phyloP scores from a whole-genome alignment of 78 protist species.

The Monosiga brevicollis region DNA sequence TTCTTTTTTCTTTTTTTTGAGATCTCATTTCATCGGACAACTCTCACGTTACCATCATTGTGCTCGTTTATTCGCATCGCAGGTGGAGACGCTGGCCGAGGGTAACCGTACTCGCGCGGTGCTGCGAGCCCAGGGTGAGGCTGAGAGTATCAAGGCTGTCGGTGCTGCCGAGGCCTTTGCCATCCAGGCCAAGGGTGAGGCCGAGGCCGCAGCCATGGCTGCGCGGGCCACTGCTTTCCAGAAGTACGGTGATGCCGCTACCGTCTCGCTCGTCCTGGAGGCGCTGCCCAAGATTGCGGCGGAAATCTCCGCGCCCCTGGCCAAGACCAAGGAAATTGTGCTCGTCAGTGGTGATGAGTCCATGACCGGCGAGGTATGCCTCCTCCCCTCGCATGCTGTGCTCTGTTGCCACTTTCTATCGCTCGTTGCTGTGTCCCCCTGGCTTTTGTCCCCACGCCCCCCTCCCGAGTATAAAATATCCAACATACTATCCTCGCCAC shows the following conservation, averaged over 20 bases:
- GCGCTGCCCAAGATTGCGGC: constrained; percentile 13
- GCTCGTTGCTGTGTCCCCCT: too few relatives aligned
- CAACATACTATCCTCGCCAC: too few relatives aligned
- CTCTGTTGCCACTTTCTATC: too few relatives aligned
- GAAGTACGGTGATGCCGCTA: constrained; percentile 1
- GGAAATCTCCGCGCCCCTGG: constrained; percentile 8
- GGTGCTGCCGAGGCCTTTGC: background rate
- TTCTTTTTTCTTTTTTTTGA: background rate
- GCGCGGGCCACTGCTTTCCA: background rate
- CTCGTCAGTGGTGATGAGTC: background rate
- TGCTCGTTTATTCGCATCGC: background rate
- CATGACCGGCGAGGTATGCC: background rate
- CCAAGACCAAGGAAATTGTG: constrained; percentile 1
- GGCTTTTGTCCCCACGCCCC: too few relatives aligned
- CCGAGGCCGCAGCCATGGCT: constrained; percentile 3
- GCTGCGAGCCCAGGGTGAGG: background rate
- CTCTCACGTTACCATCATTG: background rate
- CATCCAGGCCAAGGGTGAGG: background rate
- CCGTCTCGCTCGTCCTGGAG: background rate
- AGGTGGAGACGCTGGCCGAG: background rate
- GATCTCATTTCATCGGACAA: background rate
- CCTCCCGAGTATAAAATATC: too few relatives aligned
- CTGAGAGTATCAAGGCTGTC: background rate
- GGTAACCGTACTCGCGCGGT: background rate
- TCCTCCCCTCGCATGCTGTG: too few relatives aligned